Evolutionary conservation across 2,329 filamentous ascomycete species (phyloP).

Genomic region (Penicillium sp.): DNA sequence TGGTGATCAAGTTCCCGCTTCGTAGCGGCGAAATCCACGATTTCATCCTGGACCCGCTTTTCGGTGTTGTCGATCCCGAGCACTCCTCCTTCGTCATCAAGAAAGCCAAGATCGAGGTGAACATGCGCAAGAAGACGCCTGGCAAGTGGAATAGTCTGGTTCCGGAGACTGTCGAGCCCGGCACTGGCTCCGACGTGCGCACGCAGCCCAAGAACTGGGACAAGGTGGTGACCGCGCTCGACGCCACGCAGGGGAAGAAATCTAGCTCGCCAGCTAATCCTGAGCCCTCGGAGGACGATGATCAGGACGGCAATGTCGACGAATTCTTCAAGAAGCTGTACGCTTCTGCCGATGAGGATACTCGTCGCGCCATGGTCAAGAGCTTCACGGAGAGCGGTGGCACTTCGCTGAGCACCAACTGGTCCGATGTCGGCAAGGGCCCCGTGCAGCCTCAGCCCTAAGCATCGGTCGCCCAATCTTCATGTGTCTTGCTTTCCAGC

Average conservation of each 20-base stretch:
- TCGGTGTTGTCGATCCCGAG: conserved; percentile 62
- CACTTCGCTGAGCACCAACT: conserved; percentile 88
- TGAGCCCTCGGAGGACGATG: conserved; percentile 28
- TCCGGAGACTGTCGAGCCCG: no score
- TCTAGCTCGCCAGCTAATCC: no score
- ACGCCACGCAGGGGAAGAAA: conserved; percentile 31
- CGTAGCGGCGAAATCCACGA: no score
- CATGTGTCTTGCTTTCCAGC: neutral
- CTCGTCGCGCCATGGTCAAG: conserved; percentile 95
- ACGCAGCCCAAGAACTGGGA: conserved; percentile 80
- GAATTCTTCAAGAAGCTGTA: conserved; percentile 90
- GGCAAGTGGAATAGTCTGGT: conserved; percentile 70
- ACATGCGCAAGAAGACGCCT: conserved; percentile 65
- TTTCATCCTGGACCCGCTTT: conserved; percentile 55
- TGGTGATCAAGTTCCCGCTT: neutral
- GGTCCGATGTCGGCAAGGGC: conserved; percentile 74
- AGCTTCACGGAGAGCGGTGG: conserved; percentile 93
- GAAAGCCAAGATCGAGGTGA: conserved; percentile 78
- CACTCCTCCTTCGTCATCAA: conserved; percentile 67
- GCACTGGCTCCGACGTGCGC: no score
- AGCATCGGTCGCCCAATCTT: neutral
- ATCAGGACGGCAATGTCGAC: conserved; percentile 67
- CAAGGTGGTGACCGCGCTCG: conserved; percentile 62
- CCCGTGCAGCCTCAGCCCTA: conserved; percentile 59
- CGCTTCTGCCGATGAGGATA: conserved; percentile 73